A percentile compares a stretch with the other conserved stretches of the same genome.
These are phyloP conservation scores for Allium sativum DNA, from an alignment of 106 monocot species.

Conservation along the genomic window DNA sequence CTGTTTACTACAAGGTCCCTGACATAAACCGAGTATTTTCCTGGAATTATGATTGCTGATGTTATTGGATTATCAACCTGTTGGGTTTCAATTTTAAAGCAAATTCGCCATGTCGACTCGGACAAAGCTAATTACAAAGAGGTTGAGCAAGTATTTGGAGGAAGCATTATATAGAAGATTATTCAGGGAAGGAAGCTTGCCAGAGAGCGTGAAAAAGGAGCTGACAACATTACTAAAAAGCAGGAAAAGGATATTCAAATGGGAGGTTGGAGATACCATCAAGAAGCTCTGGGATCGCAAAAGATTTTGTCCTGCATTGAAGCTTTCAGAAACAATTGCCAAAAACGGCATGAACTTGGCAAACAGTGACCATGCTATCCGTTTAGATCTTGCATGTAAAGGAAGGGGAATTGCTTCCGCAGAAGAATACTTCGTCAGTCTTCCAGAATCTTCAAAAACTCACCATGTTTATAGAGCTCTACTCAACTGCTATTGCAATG, in stretches of 20 bases:
- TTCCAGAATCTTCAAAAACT: constrained; percentile 76
- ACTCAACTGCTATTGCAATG: constrained; percentile 95
- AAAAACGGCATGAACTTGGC: constrained; percentile 90
- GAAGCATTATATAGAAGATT: constrained; percentile 73
- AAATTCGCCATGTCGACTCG: constrained; percentile 6
- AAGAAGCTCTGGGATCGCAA: constrained; percentile 67
- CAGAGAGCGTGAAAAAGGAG: constrained; percentile 46
- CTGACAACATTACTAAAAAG: constrained; percentile 72
- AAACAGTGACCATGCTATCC: constrained; percentile 72
- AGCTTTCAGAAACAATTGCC: constrained; percentile 84
- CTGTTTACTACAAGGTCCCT: too few species aligned
- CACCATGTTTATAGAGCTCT: constrained; percentile 79
- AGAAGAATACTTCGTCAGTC: constrained; percentile 81
- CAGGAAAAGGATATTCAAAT: constrained; percentile 82
- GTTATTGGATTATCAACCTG: too few species aligned
- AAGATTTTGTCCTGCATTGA: constrained; percentile 66
- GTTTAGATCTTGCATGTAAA: constrained; percentile 81
- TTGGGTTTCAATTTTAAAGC: too few species aligned
- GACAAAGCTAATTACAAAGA: constrained; percentile 44
- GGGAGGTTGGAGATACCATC: constrained; percentile 89
- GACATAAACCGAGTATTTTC: too few species aligned
- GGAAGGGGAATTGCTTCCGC: constrained; percentile 58
- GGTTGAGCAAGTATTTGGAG: constrained; percentile 88
- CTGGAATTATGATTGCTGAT: too few species aligned
- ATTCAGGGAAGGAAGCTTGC: constrained; percentile 53